Evolutionary conservation across 805 yeast genomes (phyloP), one percentile per base, ranked within the genome.

Genomic region (Schwanniomyces vanrijiae): DNA sequence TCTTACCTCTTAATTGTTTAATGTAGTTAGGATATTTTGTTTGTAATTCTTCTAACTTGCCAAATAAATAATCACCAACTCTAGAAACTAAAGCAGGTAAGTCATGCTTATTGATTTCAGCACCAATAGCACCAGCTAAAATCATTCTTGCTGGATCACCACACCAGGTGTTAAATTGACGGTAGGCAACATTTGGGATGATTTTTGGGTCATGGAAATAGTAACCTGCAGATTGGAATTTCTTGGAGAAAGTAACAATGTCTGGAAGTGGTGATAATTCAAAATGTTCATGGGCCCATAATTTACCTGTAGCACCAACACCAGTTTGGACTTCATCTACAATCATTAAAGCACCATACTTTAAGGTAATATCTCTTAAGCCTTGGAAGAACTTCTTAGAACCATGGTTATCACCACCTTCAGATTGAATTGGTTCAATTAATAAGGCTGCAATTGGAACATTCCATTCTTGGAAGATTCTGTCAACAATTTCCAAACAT

Each of bases 121-220:
- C 65, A 59, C 81, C 81, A 62, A 88, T 86, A 54, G 88, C 82
- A 60, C 86, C 83, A 47, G 91, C 87, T 58, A 89, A 75, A 45
- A 83, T 68, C 62, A 84, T 84, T 68, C 80, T 81, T 13, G 87
- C 78, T 51, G 88, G 86, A 62, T 84, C 88, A 55, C 88, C 89
- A 65, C 88, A 83, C 89, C 89, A 84, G 49, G 89, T 84, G 75
- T 84, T 84, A 71, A 84, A 84, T 61, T 83, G 88, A 68, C 88
- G 76, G 68, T 79, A 84, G 21, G 88, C 78, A 55, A 73, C 73
- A 53, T 75, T 76, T 42, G 88, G 87, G 51, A 80, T 77, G 59
- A 83, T 75, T 14, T 73, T 73, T 11, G 78, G 77, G 64, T 83
- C 82, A 51, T 75, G 75, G 74, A 80, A 84, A 69, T 75, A 84